Evolutionary conservation across 2,329 filamentous ascomycete species (phyloP), one percentile per base, ranked within the genome.

Genomic region (Trichoderma sp.): DNA sequence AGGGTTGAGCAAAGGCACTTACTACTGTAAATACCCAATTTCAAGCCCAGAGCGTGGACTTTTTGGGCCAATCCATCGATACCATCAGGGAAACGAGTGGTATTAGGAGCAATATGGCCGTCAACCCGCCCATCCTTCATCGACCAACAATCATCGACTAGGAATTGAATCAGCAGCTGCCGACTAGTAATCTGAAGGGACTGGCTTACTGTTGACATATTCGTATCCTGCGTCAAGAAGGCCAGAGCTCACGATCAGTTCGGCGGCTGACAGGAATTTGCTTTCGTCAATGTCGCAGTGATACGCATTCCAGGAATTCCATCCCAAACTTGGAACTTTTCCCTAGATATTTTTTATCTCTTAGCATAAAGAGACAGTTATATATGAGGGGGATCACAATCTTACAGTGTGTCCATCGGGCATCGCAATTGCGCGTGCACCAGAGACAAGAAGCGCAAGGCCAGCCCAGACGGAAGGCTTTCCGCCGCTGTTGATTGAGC

Each of bases 21-120:
- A 77, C 85, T 86, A 74, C 86, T 86, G 76, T 92, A 92, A 71
- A 92, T 90, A 1, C 90, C 90, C 11, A 90, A 80, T 76, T 91
- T 91, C 58, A 92, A 76, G 2, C 87, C 88, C 73, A 89, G 76
- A 2, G 75, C 79, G 73, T 91, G 89, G 24, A 91, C 83, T 71
- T 86, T 76, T 28, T 86, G 79, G 2, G 88, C 88, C 1, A 87
- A 78, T 0, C 85, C 83, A 9, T 82, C 82, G 73, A 92, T 89
- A 0, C 89, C 90, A 21, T 84, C 80, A 0, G 90, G 89, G 72
- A 91, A 92, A 71, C 85, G 87, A 3, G 74, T 76, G 0, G 79
- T 77, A 74, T 89, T 84, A 0, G 85, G 82, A 4, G 85, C 77
- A 5, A 89, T 82, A 47, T 74, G 74, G 12, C 72, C 72, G 15